Percentiles rank a stretch among this genome's conserved stretches.
Conservation (phyloP, 1,284 basidiomycete species). For the Lentinus polychrous region DNA sequence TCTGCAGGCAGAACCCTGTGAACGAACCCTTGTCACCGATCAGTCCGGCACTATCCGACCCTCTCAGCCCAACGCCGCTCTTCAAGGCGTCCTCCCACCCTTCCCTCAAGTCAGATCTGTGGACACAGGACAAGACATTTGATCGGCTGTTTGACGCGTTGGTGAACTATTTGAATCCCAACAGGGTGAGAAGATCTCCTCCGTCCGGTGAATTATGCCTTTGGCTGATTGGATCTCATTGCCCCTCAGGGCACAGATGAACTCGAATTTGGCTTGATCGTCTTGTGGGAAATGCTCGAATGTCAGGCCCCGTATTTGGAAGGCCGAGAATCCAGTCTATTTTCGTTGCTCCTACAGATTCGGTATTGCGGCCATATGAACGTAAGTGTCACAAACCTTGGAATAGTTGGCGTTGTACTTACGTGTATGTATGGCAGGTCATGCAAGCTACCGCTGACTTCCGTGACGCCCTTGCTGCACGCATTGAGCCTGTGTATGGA, state of each 20-base stretch:
- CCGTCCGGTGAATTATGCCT: not conserved
- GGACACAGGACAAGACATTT: slow-evolving; percentile 61
- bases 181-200: slow-evolving; percentile 36
- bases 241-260: slow-evolving; percentile 46
- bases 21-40: slow-evolving; percentile 32
- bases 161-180: slow-evolving; percentile 49
- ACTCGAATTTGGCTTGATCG: slow-evolving; percentile 67
- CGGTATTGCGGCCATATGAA: slow-evolving; percentile 64
- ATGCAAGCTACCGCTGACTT: slow-evolving; percentile 75
- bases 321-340: slow-evolving; percentile 65
- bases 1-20: slow-evolving; percentile 55
- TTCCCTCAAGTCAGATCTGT: slow-evolving; percentile 46
- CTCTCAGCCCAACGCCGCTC: slow-evolving; percentile 22
- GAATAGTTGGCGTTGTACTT: not conserved
- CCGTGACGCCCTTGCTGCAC: slow-evolving; percentile 61
- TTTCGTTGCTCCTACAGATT: slow-evolving; percentile 53
- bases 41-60: slow-evolving; percentile 45
- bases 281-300: slow-evolving; percentile 71
- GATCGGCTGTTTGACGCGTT: slow-evolving; percentile 59
- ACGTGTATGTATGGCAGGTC: slow-evolving; percentile 38
- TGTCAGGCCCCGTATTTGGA: slow-evolving; percentile 62
- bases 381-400: slow-evolving; percentile 33
- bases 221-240: slow-evolving; percentile 5
- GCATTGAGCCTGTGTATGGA: slow-evolving; percentile 76
- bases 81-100: slow-evolving; percentile 31